phyloP scores from a whole-genome alignment of 1,139 yeast species.

The Blastobotrys persicus region DNA sequence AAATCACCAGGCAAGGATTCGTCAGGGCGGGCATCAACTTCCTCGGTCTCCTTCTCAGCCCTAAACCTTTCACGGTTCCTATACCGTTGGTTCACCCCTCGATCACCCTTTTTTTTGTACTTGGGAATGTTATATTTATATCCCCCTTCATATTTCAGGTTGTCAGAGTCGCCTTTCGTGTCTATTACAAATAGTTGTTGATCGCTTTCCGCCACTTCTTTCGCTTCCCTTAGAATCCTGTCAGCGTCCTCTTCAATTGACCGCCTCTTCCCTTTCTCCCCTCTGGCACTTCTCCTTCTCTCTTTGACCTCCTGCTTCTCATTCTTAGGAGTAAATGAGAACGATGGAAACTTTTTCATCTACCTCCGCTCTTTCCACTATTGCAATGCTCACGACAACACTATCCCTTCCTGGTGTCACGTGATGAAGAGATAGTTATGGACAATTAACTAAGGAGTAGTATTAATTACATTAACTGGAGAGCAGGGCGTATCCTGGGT shows the following conservation, averaged over 20 bases:
- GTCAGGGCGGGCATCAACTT: background rate
- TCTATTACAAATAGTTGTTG: background rate
- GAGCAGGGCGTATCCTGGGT: too few species aligned
- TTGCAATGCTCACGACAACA: too few species aligned
- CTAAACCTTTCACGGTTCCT: background rate
- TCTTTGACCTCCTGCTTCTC: background rate
- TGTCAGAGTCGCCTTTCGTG: constrained; percentile 1
- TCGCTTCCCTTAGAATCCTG: background rate
- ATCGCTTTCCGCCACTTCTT: background rate
- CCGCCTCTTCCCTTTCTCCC: background rate
- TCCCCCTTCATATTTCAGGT: background rate
- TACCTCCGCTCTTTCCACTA: too few species aligned
- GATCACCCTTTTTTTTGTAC: background rate
- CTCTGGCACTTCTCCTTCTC: background rate
- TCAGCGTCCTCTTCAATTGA: background rate
- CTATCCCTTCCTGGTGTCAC: too few species aligned
- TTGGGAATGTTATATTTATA: background rate
- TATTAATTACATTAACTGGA: too few species aligned
- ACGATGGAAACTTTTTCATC: constrained; percentile 16
- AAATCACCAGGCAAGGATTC: background rate
- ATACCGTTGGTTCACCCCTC: background rate
- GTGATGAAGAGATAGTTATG: background rate
- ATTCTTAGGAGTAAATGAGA: constrained; percentile 13
- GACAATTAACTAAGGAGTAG: too few species aligned
- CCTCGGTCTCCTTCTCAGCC: background rate